Evolutionary conservation across 306 rosid species (phyloP).

Genomic region (Lagenaria siceraria): DNA sequence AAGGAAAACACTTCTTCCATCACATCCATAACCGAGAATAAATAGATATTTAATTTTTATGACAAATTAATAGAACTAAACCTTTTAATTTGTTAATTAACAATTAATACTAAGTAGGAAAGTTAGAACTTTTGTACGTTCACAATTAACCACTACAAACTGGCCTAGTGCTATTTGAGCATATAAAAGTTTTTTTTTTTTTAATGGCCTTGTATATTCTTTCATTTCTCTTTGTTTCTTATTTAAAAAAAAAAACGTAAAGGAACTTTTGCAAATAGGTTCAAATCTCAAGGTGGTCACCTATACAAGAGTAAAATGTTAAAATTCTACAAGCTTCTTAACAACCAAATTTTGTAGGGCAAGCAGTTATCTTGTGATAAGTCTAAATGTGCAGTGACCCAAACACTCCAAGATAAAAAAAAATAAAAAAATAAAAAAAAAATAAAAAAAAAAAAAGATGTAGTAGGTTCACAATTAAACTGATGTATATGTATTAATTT

Average conservation of each 20-base stretch:
- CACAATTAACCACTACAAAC: not conserved
- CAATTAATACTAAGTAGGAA: not conserved
- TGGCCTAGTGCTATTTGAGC: not conserved
- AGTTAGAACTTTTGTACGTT: not conserved
- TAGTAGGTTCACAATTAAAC: not conserved
- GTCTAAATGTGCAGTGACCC: not conserved
- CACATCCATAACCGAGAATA: not conserved
- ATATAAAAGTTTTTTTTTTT: not conserved
- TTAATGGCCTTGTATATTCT: no score
- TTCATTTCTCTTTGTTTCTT: no score
- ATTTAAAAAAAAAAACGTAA: no score
- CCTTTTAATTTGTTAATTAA: not conserved
- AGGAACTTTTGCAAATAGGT: not conserved
- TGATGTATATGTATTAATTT: not conserved
- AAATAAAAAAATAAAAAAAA: no score
- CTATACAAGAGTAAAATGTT: not conserved
- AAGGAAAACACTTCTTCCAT: not conserved
- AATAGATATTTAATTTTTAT: not conserved
- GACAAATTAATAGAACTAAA: not conserved
- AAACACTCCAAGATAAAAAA: not conserved
- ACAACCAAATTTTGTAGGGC: not conserved
- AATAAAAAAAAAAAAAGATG: no score
- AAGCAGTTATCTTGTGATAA: not conserved
- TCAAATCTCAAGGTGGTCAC: not conserved
- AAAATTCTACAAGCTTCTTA: not conserved